Evolutionary conservation across 2,329 filamentous ascomycete species (phyloP).

Genomic region (Arthroderma sp.): DNA sequence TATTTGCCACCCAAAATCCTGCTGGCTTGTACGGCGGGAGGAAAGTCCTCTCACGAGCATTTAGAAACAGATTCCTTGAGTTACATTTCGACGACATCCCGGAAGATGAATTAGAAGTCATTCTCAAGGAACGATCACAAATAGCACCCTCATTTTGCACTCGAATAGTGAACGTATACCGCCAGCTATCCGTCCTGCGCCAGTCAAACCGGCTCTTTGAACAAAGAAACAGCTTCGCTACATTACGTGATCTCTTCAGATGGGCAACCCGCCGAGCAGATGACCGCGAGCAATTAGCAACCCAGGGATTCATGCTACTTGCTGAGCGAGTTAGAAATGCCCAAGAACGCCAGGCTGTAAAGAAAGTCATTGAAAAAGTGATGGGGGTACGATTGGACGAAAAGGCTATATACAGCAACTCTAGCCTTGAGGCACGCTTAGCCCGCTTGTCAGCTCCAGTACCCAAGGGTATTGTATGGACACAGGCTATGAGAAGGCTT

Average conservation of each 20-base stretch:
- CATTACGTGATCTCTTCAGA: conserved; percentile 83
- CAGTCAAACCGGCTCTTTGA: conserved; percentile 90
- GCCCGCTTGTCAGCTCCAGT: conserved; percentile 24
- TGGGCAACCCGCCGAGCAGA: conserved; percentile 84
- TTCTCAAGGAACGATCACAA: conserved; percentile 75
- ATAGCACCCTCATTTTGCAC: conserved; percentile 85
- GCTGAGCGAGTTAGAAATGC: conserved; percentile 87
- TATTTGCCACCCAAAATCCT: conserved; percentile 96
- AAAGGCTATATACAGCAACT: conserved; percentile 55
- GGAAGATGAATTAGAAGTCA: conserved; percentile 81
- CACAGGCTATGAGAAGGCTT: conserved; percentile 78
- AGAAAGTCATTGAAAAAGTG: conserved; percentile 73
- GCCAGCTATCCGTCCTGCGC: conserved; percentile 74
- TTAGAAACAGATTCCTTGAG: conserved; percentile 92
- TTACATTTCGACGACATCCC: conserved; percentile 97
- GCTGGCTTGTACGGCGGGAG: conserved; percentile 88
- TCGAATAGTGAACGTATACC: conserved; percentile 85
- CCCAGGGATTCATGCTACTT: conserved; percentile 91
- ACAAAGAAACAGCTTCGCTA: conserved; percentile 94
- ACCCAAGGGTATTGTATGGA: conserved; percentile 65
- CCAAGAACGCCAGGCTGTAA: conserved; percentile 74
- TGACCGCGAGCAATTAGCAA: conserved; percentile 73
- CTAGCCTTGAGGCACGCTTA: conserved; percentile 43
- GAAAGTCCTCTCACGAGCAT: conserved; percentile 84
- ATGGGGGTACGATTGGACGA: conserved; percentile 78